Base-by-base conservation (phyloP, 2,329 filamentous ascomycete genomes). In the Aplosporella prunicola region DNA sequence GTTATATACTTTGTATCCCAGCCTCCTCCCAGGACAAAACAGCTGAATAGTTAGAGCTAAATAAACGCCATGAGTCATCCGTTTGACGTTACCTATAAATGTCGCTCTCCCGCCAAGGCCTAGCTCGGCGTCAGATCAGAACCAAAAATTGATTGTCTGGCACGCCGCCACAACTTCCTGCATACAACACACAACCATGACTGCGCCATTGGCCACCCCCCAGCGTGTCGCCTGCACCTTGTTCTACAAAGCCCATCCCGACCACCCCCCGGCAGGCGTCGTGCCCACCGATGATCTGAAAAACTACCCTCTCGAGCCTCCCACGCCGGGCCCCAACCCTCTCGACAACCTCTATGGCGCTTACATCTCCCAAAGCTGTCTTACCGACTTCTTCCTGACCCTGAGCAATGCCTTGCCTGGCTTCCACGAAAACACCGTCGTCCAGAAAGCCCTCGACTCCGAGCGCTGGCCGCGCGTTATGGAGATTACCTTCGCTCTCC, bases 401-500 rank as follows among this genome's bases (percentile, higher is more conserved):
- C 56, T 74, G 32, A 60, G 70, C 42, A 54, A 59, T 20, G 59
- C 71, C 8, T 60, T 68, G 10, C 66, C 68, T 2, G 64, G 66
- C 3, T 65, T 71, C 26, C 58, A 66, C 47, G 62, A 68, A 24
- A 63, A 64, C 46, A 66, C 59, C 22, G 66, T 67, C 5, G 61
- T 59, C 4, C 64, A 66, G 44, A 63, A 66, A 34, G 67, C 62
- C 43, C 67, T 85, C 39, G 78, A 83, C 47, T 70, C 64, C 42
- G 67, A 67, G 24, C 65, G 68, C 26, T 68, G 72, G 39, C 78
- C 79, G 2, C 66, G 68, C 16, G 74, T 84, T 11, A 78, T 82
- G 36, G 80, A 84, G 58, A 60, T 82, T 32, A 72, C 71, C 0
- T 67, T 84, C 35, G 71, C 73, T 1, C 74, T 79, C 0, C 69